Percentiles rank a stretch among this genome's conserved stretches.
Evolutionary conservation across 345 rosid species (phyloP).

Genomic region (Hevea brasiliensis): DNA sequence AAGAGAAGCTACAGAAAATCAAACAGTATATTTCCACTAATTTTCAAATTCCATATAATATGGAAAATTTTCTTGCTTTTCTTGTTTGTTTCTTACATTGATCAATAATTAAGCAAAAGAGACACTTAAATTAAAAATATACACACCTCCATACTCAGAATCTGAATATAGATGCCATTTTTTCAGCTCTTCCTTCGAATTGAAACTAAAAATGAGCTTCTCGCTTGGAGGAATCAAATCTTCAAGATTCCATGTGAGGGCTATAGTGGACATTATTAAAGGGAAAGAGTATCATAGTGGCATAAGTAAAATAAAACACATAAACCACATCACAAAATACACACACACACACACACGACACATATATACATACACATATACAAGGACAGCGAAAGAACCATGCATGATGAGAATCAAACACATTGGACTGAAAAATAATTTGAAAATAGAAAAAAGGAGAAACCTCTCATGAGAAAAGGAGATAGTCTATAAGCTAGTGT

Average conservation of each 20-base stretch:
- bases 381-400: background rate
- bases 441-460: background rate
- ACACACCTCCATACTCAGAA: slow-evolving; percentile 87
- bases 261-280: slow-evolving; percentile 36
- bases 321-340: background rate
- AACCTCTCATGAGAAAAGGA: background rate
- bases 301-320: slow-evolving; percentile 5
- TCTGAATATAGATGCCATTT: slow-evolving; percentile 94
- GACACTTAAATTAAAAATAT: background rate
- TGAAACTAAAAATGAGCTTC: slow-evolving; percentile 65
- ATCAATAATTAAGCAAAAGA: background rate
- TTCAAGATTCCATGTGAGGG: slow-evolving; percentile 80
- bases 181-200: slow-evolving; percentile 72
- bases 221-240: slow-evolving; percentile 82
- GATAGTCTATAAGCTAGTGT: background rate
- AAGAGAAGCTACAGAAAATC: background rate
- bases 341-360: no score
- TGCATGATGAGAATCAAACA: background rate
- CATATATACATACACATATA: no score
- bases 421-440: background rate
- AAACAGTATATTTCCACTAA: background rate
- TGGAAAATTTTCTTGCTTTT: background rate
- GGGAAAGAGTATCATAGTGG: background rate
- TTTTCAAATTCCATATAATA: background rate
- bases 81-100: background rate